Conservation (phyloP, 2,329 filamentous ascomycete genomes). For the Scedosporium boydii region DNA sequence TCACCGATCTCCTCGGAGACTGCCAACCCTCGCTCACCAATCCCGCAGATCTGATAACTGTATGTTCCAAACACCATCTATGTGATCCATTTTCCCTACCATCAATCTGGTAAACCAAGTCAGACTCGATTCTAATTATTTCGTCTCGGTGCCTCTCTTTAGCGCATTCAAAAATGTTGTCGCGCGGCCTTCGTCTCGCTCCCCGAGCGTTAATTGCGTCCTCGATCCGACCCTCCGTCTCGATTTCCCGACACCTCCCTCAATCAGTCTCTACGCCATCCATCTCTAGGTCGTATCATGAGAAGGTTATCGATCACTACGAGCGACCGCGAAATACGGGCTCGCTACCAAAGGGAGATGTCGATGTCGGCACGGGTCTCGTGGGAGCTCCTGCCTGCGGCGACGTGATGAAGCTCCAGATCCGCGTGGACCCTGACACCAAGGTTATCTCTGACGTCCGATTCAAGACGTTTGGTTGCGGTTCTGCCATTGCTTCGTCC, state of each 20-base stretch:
- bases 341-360: slow-evolving; percentile 60
- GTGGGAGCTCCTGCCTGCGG: slow-evolving; percentile 83
- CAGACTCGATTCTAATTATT: background rate
- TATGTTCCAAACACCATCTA: background rate
- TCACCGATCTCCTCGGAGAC: background rate
- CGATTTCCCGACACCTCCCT: background rate
- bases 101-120: too few relatives aligned
- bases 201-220: slow-evolving; percentile 1
- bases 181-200: background rate
- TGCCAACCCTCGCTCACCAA: background rate
- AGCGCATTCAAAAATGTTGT: slow-evolving; percentile 3
- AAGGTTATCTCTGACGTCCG: slow-evolving; percentile 90
- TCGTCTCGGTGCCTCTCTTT: background rate
- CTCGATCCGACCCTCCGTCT: slow-evolving; percentile 2
- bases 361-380: slow-evolving; percentile 80
- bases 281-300: slow-evolving; percentile 2
- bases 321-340: slow-evolving; percentile 45
- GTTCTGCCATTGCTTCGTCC: slow-evolving; percentile 86
- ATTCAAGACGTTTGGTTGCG: slow-evolving; percentile 97
- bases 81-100: background rate
- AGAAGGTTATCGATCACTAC: slow-evolving; percentile 34
- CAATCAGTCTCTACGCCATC: background rate
- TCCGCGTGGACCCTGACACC: slow-evolving; percentile 78
- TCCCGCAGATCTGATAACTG: background rate
- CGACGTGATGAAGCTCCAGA: slow-evolving; percentile 76